phyloP scores from a whole-genome alignment of 768 basidiomycete species.

The Pisolithus microcarpus region DNA sequence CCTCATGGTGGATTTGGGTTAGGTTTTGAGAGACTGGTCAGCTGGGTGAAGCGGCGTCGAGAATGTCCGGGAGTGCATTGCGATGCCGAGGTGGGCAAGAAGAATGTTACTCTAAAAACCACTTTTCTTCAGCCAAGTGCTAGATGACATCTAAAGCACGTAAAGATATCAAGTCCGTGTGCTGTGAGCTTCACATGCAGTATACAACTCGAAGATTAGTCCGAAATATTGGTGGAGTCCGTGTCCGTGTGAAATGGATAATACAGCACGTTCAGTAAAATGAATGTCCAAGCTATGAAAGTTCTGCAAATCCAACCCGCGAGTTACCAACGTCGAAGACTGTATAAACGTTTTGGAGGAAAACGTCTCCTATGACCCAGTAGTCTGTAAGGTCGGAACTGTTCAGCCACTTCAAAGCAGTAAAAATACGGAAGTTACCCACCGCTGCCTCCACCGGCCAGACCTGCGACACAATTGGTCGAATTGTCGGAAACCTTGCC shows the following conservation, averaged over 20 bases:
- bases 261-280: not conserved
- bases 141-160: not conserved
- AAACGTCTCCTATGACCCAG: constrained; percentile 31
- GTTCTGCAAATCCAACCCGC: constrained; percentile 37
- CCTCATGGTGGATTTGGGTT: constrained; percentile 95
- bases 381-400: constrained; percentile 8
- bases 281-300: constrained; percentile 2
- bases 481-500: constrained; percentile 28
- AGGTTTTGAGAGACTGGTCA: constrained; percentile 87
- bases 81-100: constrained; percentile 87
- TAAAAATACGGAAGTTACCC: not conserved
- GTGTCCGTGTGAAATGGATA: too few species aligned
- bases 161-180: not conserved
- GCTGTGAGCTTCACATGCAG: not conserved
- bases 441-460: constrained; percentile 26
- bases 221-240: not conserved
- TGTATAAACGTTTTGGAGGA: constrained; percentile 27
- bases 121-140: not conserved
- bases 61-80: constrained; percentile 89
- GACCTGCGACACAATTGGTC: constrained; percentile 31
- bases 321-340: constrained; percentile 26
- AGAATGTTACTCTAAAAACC: constrained; percentile 54
- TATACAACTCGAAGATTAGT: not conserved
- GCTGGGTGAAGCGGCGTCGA: constrained; percentile 82
- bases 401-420: not conserved